Evolutionary conservation across 2,329 filamentous ascomycete species (phyloP).

Genomic region (Neurospora crassa): DNA sequence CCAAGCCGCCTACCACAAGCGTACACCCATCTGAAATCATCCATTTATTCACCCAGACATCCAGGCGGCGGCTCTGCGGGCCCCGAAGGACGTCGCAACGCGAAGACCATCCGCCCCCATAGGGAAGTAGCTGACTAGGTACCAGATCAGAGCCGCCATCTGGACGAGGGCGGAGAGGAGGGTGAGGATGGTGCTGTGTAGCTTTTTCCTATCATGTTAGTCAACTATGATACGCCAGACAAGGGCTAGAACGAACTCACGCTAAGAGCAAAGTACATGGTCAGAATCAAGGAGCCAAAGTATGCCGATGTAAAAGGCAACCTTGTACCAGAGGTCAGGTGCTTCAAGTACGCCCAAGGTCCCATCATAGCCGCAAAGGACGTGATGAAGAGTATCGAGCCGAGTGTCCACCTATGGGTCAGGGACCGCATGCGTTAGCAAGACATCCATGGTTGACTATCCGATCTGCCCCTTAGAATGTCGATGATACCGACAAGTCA

Average conservation of each 20-base stretch:
- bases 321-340: conserved; percentile 74
- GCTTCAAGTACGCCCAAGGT: conserved; percentile 69
- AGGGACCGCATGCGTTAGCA: conserved; percentile 3
- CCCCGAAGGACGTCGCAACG: conserved; percentile 78
- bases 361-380: conserved; percentile 96
- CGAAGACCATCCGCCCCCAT: conserved; percentile 88
- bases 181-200: conserved; percentile 76
- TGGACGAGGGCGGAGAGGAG: conserved; percentile 77
- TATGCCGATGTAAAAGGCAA: conserved; percentile 91
- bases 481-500: conserved; percentile 4
- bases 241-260: conserved; percentile 47
- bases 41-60: conserved; percentile 56
- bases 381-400: conserved; percentile 77
- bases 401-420: conserved; percentile 75
- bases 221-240: background rate
- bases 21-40: background rate
- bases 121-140: conserved; percentile 93
- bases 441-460: conserved; percentile 4
- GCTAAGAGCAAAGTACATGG: conserved; percentile 83
- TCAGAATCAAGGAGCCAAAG: conserved; percentile 85
- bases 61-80: conserved; percentile 77
- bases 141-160: conserved; percentile 77
- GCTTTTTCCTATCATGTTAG: conserved; percentile 38
- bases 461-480: background rate
- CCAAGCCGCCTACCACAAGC: background rate